A percentile compares a stretch with the other conserved stretches of the same genome.
phyloP scores from a whole-genome alignment of 164 flowering plant species.

The Stephania cephalantha region DNA sequence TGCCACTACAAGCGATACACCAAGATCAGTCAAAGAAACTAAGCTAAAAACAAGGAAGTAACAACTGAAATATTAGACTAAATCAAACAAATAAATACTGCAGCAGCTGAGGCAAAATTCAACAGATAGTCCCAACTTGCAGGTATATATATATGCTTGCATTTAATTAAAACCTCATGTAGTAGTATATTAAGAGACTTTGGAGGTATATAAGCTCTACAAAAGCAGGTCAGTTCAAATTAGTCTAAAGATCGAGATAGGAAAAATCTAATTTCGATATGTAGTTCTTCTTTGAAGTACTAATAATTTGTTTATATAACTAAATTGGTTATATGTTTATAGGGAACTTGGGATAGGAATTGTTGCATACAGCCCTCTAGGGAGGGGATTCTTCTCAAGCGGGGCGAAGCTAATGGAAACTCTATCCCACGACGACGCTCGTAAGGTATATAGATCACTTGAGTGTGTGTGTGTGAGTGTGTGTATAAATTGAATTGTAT shows the following conservation, averaged over 20 bases:
- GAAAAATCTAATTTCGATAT: too few species aligned
- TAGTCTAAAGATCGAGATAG: too few species aligned
- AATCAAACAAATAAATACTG: too few species aligned
- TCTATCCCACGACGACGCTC: constrained; percentile 4
- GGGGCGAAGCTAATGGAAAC: constrained; percentile 16
- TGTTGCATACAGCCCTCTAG: constrained; percentile 35
- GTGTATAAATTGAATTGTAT: neutral
- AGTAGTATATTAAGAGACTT: neutral
- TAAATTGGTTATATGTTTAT: neutral
- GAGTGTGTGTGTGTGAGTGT: neutral
- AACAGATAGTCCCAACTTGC: constrained; percentile 33
- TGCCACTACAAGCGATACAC: too few species aligned
- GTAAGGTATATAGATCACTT: constrained; percentile 13
- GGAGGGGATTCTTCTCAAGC: constrained; percentile 24
- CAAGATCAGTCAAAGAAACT: too few species aligned
- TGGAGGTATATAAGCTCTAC: too few species aligned
- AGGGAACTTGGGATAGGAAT: constrained; percentile 42
- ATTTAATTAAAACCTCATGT: neutral
- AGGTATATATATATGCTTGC: constrained; percentile 14
- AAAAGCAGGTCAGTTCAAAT: too few species aligned
- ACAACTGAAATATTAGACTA: too few species aligned
- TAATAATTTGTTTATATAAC: neutral
- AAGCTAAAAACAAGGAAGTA: too few species aligned
- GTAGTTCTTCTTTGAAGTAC: neutral
- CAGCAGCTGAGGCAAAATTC: too few species aligned